Base-by-base conservation (phyloP, 2,329 filamentous ascomycete species). In the Stachybotrys chartarum region DNA sequence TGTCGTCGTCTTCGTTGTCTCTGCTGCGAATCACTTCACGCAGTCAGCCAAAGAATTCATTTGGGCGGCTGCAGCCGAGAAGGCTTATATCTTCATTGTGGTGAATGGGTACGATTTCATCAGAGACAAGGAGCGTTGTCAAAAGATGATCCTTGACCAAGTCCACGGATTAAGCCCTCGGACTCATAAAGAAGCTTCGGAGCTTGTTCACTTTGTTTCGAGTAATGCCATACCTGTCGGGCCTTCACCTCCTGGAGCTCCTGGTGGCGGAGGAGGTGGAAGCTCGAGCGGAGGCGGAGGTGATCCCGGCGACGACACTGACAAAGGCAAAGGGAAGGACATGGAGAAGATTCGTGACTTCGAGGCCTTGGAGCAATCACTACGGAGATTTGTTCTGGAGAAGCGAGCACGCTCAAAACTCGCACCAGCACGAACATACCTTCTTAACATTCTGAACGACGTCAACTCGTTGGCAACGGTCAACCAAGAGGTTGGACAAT, bases 41-140 rank as follows among this genome's bases (percentile, higher is more conserved):
- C 85, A 96, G 54, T 96, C 94, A 1, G 92, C 94, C n/a, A 95
- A 90, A 72, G 94, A 99, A 65, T 99, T 99, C 66, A 96, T 99
- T 59, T 89, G 90, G 78, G 93, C 93, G 52, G 94, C 94, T 1
- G 94, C 94, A 1, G 85, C 93, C 46, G 94, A 99, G 68, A 99
- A 99, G 73, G 93, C 94, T 0, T 99, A 99, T 68, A 92, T 99
- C 59, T 99, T 99, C 71, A 96, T 99, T 71, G 94, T 99, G 14
- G 94, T 99, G 61, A 99, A 99, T 68, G 92, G 93, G 17, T 99
- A 91, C 65, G 94, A 99, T 72, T 88, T 88, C 58, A 97, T 99
- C 64, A 82, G 88, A 60, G 92, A 97, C 71, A 94, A 97, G 75
- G 81, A 90, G 57, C 82, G 93, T 57, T 97, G 93, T 70, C 84